Percentiles rank a stretch among this genome's conserved stretches.
These are phyloP conservation scores for Pythium vanterpoolii DNA, from an alignment of 352 stramenopile genomes.

Conservation along the genomic window DNA sequence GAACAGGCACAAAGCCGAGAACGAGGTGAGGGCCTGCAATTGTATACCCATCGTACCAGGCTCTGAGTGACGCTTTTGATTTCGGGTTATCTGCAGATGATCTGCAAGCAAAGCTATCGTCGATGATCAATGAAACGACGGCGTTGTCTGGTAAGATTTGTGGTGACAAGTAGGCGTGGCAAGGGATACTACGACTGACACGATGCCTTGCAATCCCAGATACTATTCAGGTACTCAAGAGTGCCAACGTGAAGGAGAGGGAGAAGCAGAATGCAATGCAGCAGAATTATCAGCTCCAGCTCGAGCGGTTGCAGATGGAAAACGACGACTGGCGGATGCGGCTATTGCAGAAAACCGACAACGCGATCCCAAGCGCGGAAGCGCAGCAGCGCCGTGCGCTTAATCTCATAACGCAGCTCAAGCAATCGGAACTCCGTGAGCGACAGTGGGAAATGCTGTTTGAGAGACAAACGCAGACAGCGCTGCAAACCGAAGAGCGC, in stretches of 20 bases:
- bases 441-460: slow-evolving; percentile 39
- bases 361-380: neutral
- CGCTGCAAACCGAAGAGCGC: slow-evolving; percentile 26
- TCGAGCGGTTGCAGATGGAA: slow-evolving; percentile 15
- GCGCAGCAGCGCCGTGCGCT: slow-evolving; percentile 25
- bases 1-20: neutral
- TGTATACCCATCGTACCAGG: too few relatives aligned
- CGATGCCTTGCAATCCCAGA: neutral
- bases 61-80: neutral
- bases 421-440: slow-evolving; percentile 35
- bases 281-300: neutral
- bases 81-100: neutral
- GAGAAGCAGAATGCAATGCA: neutral
- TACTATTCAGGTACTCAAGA: neutral
- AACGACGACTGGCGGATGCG: slow-evolving; percentile 13
- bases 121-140: neutral
- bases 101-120: neutral
- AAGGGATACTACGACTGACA: neutral
- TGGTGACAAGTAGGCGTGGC: neutral
- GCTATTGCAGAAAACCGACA: neutral
- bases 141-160: neutral
- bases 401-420: slow-evolving; percentile 32
- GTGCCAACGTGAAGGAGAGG: neutral
- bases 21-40: neutral
- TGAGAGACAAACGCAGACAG: slow-evolving; percentile 27